A percentile compares a stretch with the other conserved stretches of the same genome.
Evolutionary conservation across 2,329 filamentous ascomycete genomes (phyloP).

Genomic region (Exophiala sideris): DNA sequence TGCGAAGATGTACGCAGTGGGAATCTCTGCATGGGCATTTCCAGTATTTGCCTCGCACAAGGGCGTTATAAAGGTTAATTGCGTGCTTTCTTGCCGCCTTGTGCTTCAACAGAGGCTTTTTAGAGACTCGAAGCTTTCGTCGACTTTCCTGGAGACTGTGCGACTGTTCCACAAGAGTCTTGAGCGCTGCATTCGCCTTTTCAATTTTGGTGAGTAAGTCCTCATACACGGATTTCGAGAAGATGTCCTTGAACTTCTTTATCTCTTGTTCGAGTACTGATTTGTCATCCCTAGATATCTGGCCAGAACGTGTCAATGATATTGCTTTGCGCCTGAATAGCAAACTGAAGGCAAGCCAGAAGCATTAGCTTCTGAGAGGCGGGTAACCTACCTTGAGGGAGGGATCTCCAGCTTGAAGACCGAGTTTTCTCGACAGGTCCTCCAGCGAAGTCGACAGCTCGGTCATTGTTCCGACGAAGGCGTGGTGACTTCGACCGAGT

Average conservation of each 20-base stretch:
- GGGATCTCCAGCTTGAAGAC: neutral
- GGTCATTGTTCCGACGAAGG: slow-evolving; percentile 21
- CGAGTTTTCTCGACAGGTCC: neutral
- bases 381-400: no score
- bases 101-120: slow-evolving; percentile 1
- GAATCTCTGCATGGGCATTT: slow-evolving; percentile 12
- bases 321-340: no score
- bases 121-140: neutral
- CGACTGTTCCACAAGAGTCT: slow-evolving; percentile 19
- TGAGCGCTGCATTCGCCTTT: slow-evolving; percentile 19
- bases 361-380: no score
- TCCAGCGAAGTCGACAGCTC: slow-evolving; percentile 9
- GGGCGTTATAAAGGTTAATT: slow-evolving; percentile 9
- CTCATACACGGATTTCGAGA: slow-evolving; percentile 19
- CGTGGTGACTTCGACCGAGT: slow-evolving; percentile 16
- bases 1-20: slow-evolving; percentile 11
- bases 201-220: slow-evolving; percentile 22
- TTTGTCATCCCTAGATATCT: slow-evolving; percentile 1
- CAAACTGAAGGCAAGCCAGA: no score
- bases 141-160: slow-evolving; percentile 1
- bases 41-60: slow-evolving; percentile 11
- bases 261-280: slow-evolving; percentile 4
- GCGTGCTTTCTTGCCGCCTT: slow-evolving; percentile 2
- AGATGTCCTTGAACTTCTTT: slow-evolving; percentile 9
- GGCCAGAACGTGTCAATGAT: no score